phyloP scores from a whole-genome alignment of 116 monocot genomes.

The Dioscorea cayenensis region DNA sequence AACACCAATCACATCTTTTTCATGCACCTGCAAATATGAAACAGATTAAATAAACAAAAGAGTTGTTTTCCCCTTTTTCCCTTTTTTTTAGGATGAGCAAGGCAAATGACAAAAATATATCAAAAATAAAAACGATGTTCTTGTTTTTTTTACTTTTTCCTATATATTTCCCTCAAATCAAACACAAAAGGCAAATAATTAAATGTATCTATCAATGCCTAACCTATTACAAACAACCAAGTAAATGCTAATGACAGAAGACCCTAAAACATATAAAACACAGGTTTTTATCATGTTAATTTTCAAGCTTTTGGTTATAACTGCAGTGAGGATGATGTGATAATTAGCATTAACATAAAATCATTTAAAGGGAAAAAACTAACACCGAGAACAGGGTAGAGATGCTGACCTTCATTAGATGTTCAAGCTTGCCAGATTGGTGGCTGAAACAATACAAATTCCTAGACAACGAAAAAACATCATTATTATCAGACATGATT shows the following conservation, averaged over 20 bases:
- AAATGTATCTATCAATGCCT: no score
- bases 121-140: no score
- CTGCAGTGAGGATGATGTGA: neutral
- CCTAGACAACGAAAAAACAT: conserved; percentile 36
- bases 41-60: neutral
- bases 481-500: neutral
- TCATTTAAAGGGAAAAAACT: neutral
- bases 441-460: conserved; percentile 95
- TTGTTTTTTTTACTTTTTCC: no score
- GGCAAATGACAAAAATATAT: neutral
- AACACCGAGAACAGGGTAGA: neutral
- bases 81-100: neutral
- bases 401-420: conserved; percentile 86
- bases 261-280: no score
- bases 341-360: neutral
- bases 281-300: no score
- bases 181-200: no score
- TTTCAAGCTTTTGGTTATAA: no score
- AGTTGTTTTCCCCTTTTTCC: neutral
- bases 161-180: no score
- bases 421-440: conserved; percentile 96
- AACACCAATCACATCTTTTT: conserved; percentile 94
- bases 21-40: conserved; percentile 62
- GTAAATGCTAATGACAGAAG: no score
- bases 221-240: no score